phyloP scores from a whole-genome alignment of 768 basidiomycete species.

The Dacryopinax spathularia region DNA sequence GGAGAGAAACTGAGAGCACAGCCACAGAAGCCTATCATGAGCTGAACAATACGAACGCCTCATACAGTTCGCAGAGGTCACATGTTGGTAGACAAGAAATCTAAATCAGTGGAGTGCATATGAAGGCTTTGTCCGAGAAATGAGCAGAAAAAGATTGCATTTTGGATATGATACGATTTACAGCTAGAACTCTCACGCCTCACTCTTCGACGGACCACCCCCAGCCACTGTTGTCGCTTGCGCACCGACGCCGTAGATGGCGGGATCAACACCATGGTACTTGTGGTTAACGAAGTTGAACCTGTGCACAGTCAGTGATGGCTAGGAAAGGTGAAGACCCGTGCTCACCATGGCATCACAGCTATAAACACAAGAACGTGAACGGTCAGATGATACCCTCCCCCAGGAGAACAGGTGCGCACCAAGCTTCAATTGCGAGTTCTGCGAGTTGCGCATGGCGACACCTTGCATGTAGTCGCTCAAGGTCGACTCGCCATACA shows the following conservation, averaged over 20 bases:
- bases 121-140: background rate
- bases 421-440: constrained; percentile 90
- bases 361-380: constrained; percentile 29
- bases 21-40: too few relatives aligned
- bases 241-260: constrained; percentile 41
- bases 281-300: constrained; percentile 91
- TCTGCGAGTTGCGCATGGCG: constrained; percentile 77
- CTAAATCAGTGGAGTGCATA: background rate
- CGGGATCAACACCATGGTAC: constrained; percentile 68
- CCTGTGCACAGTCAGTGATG: constrained; percentile 33
- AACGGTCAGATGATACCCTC: too few relatives aligned
- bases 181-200: background rate
- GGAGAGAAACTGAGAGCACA: background rate
- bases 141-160: background rate
- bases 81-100: too few relatives aligned
- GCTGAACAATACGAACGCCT: too few relatives aligned
- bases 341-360: constrained; percentile 58
- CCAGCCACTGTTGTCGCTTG: background rate
- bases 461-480: constrained; percentile 74
- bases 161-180: background rate
- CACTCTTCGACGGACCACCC: background rate
- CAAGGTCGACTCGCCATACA: constrained; percentile 75
- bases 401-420: constrained; percentile 26
- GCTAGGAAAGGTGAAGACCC: background rate
- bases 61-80: too few relatives aligned